Conservation (phyloP, 2,329 filamentous ascomycete genomes). For the Tolypocladium tropicale region DNA sequence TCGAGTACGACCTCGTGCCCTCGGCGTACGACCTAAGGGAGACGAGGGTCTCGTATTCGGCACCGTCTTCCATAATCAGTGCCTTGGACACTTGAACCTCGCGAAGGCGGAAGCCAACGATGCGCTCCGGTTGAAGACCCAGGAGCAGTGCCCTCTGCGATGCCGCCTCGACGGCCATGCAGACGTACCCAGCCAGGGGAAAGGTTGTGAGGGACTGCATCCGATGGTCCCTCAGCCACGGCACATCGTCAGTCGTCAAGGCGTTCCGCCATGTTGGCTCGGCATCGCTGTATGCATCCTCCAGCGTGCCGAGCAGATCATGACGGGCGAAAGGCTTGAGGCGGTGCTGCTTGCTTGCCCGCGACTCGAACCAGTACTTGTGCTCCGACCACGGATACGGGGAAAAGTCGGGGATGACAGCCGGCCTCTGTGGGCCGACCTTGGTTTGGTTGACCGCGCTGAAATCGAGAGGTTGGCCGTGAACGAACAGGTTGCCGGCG, state of each 20-base stretch:
- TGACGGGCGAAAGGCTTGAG: conserved; percentile 27
- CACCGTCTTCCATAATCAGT: conserved; percentile 14
- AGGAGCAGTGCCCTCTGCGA: conserved; percentile 20
- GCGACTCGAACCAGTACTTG: conserved; percentile 37
- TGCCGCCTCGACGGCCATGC: conserved; percentile 40
- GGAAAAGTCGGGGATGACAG: conserved; percentile 30
- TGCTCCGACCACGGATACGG: conserved; percentile 39
- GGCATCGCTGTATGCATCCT: conserved; percentile 31
- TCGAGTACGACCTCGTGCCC: conserved; percentile 21
- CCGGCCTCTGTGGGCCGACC: conserved; percentile 5
- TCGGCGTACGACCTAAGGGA: conserved; percentile 15
- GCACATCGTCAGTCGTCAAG: conserved; percentile 34
- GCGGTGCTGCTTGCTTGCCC: conserved; percentile 30
- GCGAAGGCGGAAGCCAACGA: conserved; percentile 10
- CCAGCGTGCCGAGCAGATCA: conserved; percentile 35
- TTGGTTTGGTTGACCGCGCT: conserved; percentile 31
- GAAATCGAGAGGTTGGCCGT: conserved; percentile 33
- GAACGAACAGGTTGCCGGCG: conserved; percentile 33
- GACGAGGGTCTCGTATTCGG: conserved; percentile 14
- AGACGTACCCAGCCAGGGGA: conserved; percentile 41
- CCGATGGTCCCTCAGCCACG: conserved; percentile 48
- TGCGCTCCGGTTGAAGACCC: conserved; percentile 10
- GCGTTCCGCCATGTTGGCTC: conserved; percentile 40
- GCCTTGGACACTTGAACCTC: conserved; percentile 16
- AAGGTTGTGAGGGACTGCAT: conserved; percentile 47